Evolutionary conservation across 371 early-diverging fungal species (phyloP).

Genomic region (Mortierella sp.): DNA sequence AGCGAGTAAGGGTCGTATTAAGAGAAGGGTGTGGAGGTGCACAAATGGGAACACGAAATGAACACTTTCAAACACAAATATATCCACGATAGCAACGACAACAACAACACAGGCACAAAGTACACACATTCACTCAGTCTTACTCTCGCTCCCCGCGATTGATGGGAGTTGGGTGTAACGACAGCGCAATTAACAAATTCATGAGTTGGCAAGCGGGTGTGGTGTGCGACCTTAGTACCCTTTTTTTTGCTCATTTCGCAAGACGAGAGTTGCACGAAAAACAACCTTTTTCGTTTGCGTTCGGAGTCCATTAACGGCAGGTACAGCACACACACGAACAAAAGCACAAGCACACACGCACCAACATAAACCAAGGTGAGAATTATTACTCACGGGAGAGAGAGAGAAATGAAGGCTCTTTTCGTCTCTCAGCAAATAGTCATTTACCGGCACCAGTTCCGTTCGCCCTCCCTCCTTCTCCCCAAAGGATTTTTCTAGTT

Average conservation of each 20-base stretch:
- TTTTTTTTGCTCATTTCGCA: background rate
- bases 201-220: too few relatives aligned
- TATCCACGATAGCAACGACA: background rate
- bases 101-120: background rate
- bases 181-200: background rate
- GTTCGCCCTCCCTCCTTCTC: background rate
- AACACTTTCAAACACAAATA: background rate
- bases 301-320: background rate
- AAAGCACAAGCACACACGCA: background rate
- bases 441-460: background rate
- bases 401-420: background rate
- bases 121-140: background rate
- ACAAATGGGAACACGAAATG: background rate
- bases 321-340: background rate
- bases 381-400: conserved; percentile 2
- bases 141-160: background rate
- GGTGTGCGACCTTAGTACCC: background rate
- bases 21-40: background rate
- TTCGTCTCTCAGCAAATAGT: background rate
- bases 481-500: background rate
- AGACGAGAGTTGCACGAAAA: background rate
- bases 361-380: background rate
- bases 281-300: background rate
- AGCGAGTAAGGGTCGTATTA: background rate
- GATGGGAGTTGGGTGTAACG: background rate